These are phyloP conservation scores for Cladophialophora psammophila DNA, from an alignment of 2,329 filamentous ascomycete genomes.

Conservation along the genomic window DNA sequence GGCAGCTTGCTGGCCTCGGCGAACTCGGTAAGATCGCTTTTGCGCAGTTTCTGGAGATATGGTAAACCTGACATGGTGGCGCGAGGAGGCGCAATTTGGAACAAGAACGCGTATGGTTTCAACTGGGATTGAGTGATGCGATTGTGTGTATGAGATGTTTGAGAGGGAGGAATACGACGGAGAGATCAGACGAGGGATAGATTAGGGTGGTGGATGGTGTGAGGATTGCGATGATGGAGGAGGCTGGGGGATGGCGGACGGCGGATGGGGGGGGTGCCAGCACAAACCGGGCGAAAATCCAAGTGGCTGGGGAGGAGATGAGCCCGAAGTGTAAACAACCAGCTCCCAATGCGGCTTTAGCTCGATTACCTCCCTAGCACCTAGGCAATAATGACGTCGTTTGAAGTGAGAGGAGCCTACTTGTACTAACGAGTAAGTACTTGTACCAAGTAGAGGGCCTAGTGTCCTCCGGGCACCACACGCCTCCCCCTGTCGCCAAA, in stretches of 20 bases:
- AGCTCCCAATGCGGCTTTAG: slow-evolving; percentile 15
- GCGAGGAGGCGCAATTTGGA: slow-evolving; percentile 9
- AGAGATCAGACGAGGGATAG: slow-evolving; percentile 5
- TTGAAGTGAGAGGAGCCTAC: too few species aligned
- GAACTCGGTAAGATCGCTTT: slow-evolving; percentile 77
- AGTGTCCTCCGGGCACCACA: too few species aligned
- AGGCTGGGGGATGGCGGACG: slow-evolving; percentile 23
- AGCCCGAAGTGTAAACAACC: slow-evolving; percentile 26
- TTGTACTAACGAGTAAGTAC: too few species aligned
- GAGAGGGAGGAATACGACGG: slow-evolving; percentile 12
- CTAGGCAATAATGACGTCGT: too few species aligned
- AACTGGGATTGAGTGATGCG: slow-evolving; percentile 3
- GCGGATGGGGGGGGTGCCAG: background rate
- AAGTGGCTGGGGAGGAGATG: slow-evolving; percentile 30
- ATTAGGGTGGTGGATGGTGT: slow-evolving; percentile 9
- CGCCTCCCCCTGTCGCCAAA: too few species aligned
- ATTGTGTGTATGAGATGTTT: slow-evolving; percentile 7
- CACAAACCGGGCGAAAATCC: slow-evolving; percentile 22
- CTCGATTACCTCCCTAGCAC: background rate
- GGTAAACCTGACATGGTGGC: slow-evolving; percentile 67
- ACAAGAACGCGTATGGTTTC: background rate
- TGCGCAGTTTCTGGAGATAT: slow-evolving; percentile 83
- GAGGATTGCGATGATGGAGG: slow-evolving; percentile 18
- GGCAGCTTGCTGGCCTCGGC: slow-evolving; percentile 64
- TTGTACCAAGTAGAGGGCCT: too few species aligned